Evolutionary conservation across 1,139 yeast species (phyloP), one percentile per base, ranked within the genome.

Genomic region (Hansenula anomala): DNA sequence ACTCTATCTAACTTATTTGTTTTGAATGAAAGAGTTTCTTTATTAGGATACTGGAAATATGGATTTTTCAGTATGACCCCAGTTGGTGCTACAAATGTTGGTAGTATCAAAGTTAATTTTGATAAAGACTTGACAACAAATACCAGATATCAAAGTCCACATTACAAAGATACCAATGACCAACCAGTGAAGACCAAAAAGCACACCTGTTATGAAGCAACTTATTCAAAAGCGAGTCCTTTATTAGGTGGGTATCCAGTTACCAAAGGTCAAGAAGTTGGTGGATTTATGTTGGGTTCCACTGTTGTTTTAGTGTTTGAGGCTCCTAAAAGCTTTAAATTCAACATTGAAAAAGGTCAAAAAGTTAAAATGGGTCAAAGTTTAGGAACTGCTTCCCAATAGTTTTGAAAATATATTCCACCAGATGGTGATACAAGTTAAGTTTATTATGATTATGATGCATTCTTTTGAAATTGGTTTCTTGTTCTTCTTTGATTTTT

Each of bases 11-110:
- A 95, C 29, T 72, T 94, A 47, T 92, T 94, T 59, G 89, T 90
- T 8, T 69, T 94, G 52, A 94, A 94, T 60, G 99, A 94, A 64
- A 75, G 99, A 53, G 98, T 94, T 9, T 95, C 97, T 0, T 68
- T 94, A 36, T 73, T 94, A 44, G 99, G 99, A 3, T 81, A 87
- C 55, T 94, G 98, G 97, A 86, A 86, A 58, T 76, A 92, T 60
- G 99, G 99, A 0, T 94, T 94, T 58, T 92, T 92, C 66, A 84
- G 95, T 46, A 94, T 94, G 99, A 90, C 96, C 3, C 97, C 98
- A 0, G 98, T 94, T 11, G 99, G 99, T 20, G 99, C 99, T 23
- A 94, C 98, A 7, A 94, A 94, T 61, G 99, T 94, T 29, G 99
- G 99, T 16, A 84, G 95, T 54, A 92, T 94, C 49, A 80, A 85